Percentiles rank a stretch among this genome's conserved stretches.
These are phyloP conservation scores for Pythium guiyangense DNA, from an alignment of 352 stramenopile species.

Conservation along the genomic window DNA sequence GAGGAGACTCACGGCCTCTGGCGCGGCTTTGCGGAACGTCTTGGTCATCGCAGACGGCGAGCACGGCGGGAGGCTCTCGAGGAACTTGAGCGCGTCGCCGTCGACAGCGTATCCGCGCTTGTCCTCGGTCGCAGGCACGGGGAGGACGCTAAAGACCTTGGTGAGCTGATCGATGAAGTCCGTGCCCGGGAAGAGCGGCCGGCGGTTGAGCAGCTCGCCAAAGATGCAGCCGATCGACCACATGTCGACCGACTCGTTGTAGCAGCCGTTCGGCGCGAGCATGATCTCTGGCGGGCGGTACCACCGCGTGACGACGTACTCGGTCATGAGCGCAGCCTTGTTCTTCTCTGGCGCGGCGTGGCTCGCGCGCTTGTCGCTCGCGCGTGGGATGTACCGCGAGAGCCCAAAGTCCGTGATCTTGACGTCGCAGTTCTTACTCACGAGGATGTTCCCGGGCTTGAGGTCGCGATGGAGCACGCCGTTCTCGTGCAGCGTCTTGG, in stretches of 20 bases:
- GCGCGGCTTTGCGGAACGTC: conserved; percentile 56
- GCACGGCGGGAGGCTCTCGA: conserved; percentile 65
- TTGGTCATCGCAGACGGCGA: conserved; percentile 69
- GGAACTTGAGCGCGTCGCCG: conserved; percentile 69
- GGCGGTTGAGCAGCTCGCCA: conserved; percentile 83
- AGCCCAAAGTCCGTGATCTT: conserved; percentile 86
- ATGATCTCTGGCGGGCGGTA: conserved; percentile 91
- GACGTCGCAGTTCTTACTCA: conserved; percentile 82
- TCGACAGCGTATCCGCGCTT: conserved; percentile 75
- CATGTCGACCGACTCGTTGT: conserved; percentile 83
- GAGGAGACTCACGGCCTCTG: conserved; percentile 65
- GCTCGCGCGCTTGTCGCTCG: conserved; percentile 9
- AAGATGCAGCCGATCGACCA: conserved; percentile 93
- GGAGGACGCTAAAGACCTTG: conserved; percentile 64
- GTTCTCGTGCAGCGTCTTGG: conserved; percentile 90
- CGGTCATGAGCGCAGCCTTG: conserved; percentile 36
- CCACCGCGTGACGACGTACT: conserved; percentile 92
- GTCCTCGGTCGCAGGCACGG: conserved; percentile 51
- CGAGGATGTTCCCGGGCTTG: conserved; percentile 83
- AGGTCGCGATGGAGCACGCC: conserved; percentile 82
- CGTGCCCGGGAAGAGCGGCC: conserved; percentile 67
- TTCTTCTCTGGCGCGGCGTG: not conserved
- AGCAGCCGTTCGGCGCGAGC: conserved; percentile 71
- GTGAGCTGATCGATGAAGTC: conserved; percentile 84
- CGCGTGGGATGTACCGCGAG: conserved; percentile 59